phyloP scores from a whole-genome alignment of 2,329 filamentous ascomycete species.

The Zymoseptoria pseudotritici region DNA sequence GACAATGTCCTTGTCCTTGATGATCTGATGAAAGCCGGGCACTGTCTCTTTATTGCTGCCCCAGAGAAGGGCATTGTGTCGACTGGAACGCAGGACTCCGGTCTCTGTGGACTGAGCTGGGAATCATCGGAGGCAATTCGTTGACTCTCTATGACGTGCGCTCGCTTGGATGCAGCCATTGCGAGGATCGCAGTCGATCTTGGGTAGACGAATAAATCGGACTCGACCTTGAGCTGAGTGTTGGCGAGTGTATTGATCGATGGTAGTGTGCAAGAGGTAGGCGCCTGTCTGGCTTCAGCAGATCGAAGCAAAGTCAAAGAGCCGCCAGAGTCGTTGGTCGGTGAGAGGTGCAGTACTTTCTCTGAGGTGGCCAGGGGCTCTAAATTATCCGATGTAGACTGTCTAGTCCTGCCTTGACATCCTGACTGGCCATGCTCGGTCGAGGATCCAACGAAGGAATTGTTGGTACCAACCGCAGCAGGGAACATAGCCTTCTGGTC shows the following conservation, averaged over 20 bases:
- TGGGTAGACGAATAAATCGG: background rate
- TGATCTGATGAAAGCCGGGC: background rate
- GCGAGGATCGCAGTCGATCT: background rate
- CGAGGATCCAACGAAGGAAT: background rate
- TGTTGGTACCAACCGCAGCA: background rate
- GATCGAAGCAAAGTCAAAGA: background rate
- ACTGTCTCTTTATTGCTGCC: background rate
- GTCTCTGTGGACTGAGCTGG: background rate
- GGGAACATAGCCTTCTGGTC: background rate
- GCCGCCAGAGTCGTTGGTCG: background rate
- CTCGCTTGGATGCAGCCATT: background rate
- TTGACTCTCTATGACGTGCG: background rate
- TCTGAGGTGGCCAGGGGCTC: too few relatives aligned
- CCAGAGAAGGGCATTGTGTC: background rate
- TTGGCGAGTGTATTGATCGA: background rate
- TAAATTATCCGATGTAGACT: too few relatives aligned
- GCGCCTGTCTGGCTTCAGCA: too few relatives aligned
- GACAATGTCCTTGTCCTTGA: background rate
- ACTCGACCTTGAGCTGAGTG: background rate
- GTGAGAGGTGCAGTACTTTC: too few relatives aligned
- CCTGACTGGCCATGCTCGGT: background rate
- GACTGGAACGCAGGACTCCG: background rate
- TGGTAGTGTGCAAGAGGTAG: background rate
- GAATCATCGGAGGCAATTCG: background rate
- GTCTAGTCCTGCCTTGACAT: background rate